Evolutionary conservation across 768 basidiomycete genomes (phyloP), one percentile per base, ranked within the genome.

Genomic region (Naematelia encephala): DNA sequence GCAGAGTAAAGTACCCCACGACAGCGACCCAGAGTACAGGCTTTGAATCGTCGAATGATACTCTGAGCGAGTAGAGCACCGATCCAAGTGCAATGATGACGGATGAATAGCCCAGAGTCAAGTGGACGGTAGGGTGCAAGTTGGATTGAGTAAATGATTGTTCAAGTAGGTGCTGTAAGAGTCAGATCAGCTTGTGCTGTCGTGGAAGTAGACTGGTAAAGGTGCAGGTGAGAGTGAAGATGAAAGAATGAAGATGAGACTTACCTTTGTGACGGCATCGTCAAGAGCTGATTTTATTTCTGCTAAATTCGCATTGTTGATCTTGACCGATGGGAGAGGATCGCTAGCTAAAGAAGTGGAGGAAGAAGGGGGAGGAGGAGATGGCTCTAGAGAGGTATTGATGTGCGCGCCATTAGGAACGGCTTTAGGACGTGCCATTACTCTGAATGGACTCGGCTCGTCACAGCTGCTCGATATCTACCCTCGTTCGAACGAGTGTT

Each of bases 1-100:
- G 71, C 4, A 73, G 48, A 1, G 61, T 30, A 26, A 63, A 61
- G 57, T 70, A 73, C 4, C 69, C 66, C 56, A 86, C 83, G 67
- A 96, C 83, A 1, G 91, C 91, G 8, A 82, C 81, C 82, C 86
- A 87, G 19, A 94, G 84, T 28, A 84, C 84, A 11, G 84, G 82
- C 78, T 96, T 94, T 61, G 88, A 85, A 75, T 86, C 83, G 76
- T 94, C 89, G 75, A 94, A 98, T n/a, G 89, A 87, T 46, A 87
- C 80, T 69, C 87, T 86, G 78, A 86, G 91, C 29, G 90, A 89
- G 69, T 94, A 94, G 44, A 90, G 80, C 29, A 87, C 87, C 26
- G 90, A 90, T 12, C 83, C 87, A 45, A 82, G 83, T 21, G 92
- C 90, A 14, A 93, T 82, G 59, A 91, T 82, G 48, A 91, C 88